Evolutionary conservation across 129 eudicot species (phyloP).

Genomic region (Smallanthus sonchifolius): DNA sequence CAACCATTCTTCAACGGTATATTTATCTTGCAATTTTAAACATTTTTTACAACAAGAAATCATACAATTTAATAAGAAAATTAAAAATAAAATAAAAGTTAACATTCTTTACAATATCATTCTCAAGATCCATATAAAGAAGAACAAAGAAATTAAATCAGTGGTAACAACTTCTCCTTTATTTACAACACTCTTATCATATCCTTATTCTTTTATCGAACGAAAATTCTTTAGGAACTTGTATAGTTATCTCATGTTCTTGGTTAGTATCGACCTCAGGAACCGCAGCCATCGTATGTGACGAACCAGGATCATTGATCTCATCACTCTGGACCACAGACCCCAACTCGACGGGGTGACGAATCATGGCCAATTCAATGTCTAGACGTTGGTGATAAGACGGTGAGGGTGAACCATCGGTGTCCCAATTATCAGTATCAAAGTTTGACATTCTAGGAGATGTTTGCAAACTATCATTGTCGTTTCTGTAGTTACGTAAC

Average conservation of each 20-base stretch:
- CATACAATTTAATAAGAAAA: no score
- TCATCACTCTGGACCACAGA: constrained; percentile 6
- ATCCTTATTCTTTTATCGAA: constrained; percentile 32
- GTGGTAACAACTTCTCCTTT: not conserved
- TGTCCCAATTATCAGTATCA: constrained; percentile 34
- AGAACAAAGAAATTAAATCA: constrained; percentile 10
- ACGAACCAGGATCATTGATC: constrained; percentile 5
- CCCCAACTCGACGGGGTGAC: not conserved
- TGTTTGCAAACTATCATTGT: constrained; percentile 29
- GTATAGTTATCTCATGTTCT: constrained; percentile 21
- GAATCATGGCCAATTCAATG: constrained; percentile 1
- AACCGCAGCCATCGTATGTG: constrained; percentile 5
- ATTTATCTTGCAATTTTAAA: no score
- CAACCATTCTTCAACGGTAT: no score
- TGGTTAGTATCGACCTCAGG: not conserved
- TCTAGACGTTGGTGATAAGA: constrained; percentile 24
- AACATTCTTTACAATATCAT: not conserved
- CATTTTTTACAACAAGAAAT: no score
- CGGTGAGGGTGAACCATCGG: constrained; percentile 34
- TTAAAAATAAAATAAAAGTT: not conserved
- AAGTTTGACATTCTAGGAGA: constrained; percentile 38
- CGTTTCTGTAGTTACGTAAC: constrained; percentile 32
- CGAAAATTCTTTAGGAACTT: constrained; percentile 32
- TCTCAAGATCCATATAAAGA: not conserved
- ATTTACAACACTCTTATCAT: constrained; percentile 4